Conservation (phyloP, 2,329 filamentous ascomycete genomes). For the Neopestalotiopsis sp. region DNA sequence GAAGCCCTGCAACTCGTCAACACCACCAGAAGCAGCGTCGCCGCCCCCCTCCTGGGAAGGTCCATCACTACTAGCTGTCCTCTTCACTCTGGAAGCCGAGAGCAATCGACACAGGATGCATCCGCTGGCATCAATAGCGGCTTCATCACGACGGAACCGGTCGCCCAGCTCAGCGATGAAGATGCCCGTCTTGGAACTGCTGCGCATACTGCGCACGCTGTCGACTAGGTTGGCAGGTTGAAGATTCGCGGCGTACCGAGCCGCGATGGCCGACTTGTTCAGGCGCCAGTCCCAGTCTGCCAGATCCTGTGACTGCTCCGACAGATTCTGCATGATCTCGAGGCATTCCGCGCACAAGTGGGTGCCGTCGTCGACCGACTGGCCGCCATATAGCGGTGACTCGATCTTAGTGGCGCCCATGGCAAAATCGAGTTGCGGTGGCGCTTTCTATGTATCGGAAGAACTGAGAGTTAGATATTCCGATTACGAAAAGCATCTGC, state of each 20-base stretch:
- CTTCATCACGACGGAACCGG: neutral
- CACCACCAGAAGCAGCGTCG: neutral
- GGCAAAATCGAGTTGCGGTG: neutral
- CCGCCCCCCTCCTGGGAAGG: neutral
- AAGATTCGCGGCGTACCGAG: neutral
- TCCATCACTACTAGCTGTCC: neutral
- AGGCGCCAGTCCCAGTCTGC: neutral
- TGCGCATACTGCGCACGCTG: neutral
- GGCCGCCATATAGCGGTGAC: neutral
- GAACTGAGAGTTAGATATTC: too few species aligned
- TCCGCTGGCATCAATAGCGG: neutral
- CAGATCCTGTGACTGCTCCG: neutral
- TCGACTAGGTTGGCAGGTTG: neutral
- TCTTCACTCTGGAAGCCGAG: neutral
- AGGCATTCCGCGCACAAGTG: neutral
- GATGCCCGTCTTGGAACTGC: conserved; percentile 1
- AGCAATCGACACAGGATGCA: neutral
- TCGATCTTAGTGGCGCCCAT: neutral
- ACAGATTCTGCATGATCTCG: neutral
- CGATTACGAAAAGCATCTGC: too few species aligned
- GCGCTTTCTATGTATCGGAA: too few species aligned
- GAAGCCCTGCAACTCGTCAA: neutral
- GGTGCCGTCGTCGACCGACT: neutral
- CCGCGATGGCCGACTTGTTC: neutral
- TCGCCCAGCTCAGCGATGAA: neutral